Percentiles rank a stretch among this genome's conserved stretches.
Evolutionary conservation across 1,284 basidiomycete genomes (phyloP).

Genomic region (Mycena sp.): DNA sequence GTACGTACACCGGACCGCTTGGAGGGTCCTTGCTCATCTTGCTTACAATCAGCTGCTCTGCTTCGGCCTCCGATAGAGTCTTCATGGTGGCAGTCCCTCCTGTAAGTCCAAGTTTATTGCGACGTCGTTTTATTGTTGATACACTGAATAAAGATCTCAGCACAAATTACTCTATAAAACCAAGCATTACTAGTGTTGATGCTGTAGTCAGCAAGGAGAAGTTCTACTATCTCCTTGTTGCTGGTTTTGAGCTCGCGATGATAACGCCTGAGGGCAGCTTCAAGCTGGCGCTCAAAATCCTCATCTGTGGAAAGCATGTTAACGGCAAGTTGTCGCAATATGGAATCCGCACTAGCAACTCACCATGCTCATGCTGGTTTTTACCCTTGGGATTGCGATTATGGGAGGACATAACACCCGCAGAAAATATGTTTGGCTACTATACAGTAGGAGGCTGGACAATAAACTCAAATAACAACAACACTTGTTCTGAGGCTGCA

Average conservation of each 20-base stretch:
- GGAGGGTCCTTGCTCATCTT: slow-evolving; percentile 32
- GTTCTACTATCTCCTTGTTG: not conserved
- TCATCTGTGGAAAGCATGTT: not conserved
- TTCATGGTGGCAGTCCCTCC: slow-evolving; percentile 16
- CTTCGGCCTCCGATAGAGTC: slow-evolving; percentile 9
- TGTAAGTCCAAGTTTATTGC: slow-evolving; percentile 24
- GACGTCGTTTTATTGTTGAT: slow-evolving; percentile 27
- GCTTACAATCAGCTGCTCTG: slow-evolving; percentile 32
- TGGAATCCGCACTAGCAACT: too few species aligned
- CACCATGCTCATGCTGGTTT: slow-evolving; percentile 8
- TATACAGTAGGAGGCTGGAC: not conserved
- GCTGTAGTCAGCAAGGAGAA: not conserved
- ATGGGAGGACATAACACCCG: not conserved
- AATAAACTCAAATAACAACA: not conserved
- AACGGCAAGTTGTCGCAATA: not conserved
- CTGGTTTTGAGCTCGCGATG: not conserved
- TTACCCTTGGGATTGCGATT: slow-evolving; percentile 15
- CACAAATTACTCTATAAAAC: not conserved
- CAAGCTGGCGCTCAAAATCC: not conserved
- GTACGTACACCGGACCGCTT: slow-evolving; percentile 8
- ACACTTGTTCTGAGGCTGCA: too few species aligned
- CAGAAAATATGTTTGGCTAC: not conserved
- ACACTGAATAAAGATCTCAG: slow-evolving; percentile 6
- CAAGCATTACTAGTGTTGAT: not conserved
- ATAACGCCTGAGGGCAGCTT: not conserved